Conservation (phyloP, 176 grass and related monocot species). For the Triticum aestivum region IWGSC_CS_RefSeq_v2.1 NC_057809.1:486915465-486915964, state of each 20-base stretch:
- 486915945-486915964: background rate
- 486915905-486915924: background rate
- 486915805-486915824: conserved; percentile 67
- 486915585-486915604: background rate
- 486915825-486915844: conserved; percentile 4
- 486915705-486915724: conserved; percentile 37
- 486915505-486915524: conserved; percentile 14
- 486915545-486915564: background rate
- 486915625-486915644: background rate
- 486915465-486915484: background rate
- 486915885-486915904: background rate
- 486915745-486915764: conserved; percentile 89
- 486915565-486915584: background rate
- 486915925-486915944: background rate
- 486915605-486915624: background rate
- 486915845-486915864: background rate
- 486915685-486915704: background rate
- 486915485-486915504: background rate
- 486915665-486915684: background rate
- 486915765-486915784: conserved; percentile 88
- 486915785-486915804: conserved; percentile 84
- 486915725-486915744: conserved; percentile 88
- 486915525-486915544: background rate
- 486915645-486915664: background rate
- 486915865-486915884: background rate